Conservation (phyloP, 73 alveolate species). For the Blepharisma stoltei region DNA sequence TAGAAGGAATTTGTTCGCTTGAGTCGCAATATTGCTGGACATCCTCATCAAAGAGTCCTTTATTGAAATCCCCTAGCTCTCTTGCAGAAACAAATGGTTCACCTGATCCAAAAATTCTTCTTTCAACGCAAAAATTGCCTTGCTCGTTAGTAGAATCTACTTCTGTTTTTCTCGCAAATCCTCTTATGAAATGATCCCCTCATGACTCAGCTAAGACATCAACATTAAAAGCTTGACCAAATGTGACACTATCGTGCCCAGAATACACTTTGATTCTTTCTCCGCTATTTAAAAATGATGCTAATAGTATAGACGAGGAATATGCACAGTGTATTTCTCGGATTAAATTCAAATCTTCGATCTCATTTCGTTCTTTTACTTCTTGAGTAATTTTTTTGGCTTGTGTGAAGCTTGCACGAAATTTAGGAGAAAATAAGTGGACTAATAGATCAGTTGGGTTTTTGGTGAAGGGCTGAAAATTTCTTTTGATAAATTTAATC, state of each 20-base stretch:
- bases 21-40: neutral
- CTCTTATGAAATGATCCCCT: constrained; percentile 1
- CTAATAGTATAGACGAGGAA: neutral
- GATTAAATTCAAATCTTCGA: constrained; percentile 7
- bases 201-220: neutral
- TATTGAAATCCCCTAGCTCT: neutral
- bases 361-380: neutral
- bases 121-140: neutral
- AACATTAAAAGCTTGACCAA: neutral
- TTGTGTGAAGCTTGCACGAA: constrained; percentile 9
- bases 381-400: neutral
- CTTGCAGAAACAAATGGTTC: neutral
- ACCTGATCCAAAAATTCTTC: neutral
- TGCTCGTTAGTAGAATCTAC: neutral
- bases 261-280: neutral
- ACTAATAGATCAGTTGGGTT: neutral
- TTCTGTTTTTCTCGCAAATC: neutral
- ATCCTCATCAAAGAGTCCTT: neutral
- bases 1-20: constrained; percentile 19
- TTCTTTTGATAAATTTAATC: too few species aligned
- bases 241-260: neutral
- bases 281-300: neutral
- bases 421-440: neutral
- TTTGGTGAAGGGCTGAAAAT: too few species aligned
- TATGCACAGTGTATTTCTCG: neutral